Evolutionary conservation across 176 grass and related monocot genomes (phyloP).

Genomic region (Puya raimondii): DNA sequence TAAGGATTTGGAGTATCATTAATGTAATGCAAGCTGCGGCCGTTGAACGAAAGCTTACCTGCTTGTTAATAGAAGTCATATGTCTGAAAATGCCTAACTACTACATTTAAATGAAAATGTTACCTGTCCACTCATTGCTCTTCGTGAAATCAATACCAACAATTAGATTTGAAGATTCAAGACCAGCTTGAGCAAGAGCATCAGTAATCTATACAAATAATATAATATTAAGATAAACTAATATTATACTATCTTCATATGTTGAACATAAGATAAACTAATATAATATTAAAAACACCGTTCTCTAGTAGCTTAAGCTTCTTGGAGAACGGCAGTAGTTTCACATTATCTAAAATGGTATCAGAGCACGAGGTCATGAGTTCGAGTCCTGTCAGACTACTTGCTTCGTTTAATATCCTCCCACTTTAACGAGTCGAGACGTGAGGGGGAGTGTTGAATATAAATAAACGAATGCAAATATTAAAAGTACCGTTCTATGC

Average conservation of each 20-base stretch:
- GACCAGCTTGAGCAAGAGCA: constrained; percentile 57
- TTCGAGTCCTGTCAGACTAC: background rate
- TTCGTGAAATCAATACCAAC: constrained; percentile 83
- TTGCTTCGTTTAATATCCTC: background rate
- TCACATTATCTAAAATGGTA: background rate
- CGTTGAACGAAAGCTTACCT: constrained; percentile 62
- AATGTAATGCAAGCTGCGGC: constrained; percentile 74
- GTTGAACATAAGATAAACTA: constrained; percentile 2
- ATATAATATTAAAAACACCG: background rate
- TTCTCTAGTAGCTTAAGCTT: background rate
- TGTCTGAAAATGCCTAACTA: background rate
- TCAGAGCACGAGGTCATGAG: background rate
- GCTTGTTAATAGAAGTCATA: constrained; percentile 1
- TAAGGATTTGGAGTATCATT: constrained; percentile 71
- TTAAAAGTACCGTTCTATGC: background rate
- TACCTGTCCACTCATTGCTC: constrained; percentile 84
- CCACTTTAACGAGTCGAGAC: background rate
- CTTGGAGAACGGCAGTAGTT: background rate
- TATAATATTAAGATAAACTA: background rate
- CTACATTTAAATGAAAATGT: constrained; percentile 6
- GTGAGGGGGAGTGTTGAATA: background rate
- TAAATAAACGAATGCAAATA: background rate
- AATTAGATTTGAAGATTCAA: constrained; percentile 73
- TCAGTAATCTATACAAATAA: constrained; percentile 51
- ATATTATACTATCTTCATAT: background rate